Evolutionary conservation across 1,284 basidiomycete genomes (phyloP).

Genomic region (Phenoliferia sp.): DNA sequence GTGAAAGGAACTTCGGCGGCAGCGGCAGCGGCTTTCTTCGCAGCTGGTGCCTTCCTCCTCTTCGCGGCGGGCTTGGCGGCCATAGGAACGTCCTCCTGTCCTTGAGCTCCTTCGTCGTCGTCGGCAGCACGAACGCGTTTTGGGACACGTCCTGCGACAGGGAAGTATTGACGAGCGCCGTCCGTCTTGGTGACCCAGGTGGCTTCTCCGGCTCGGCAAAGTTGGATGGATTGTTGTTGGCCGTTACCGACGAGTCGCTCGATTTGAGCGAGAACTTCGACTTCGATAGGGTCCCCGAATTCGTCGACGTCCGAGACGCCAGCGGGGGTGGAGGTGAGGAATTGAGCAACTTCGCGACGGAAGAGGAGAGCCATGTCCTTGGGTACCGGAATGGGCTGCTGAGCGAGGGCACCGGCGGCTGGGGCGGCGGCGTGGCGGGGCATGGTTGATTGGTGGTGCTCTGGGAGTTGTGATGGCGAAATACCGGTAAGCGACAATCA

Average conservation of each 20-base stretch:
- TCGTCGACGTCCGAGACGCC: not conserved
- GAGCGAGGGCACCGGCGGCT: too few relatives aligned
- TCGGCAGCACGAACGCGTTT: constrained; percentile 11
- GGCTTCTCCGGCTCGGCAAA: constrained; percentile 2
- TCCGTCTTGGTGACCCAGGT: constrained; percentile 17
- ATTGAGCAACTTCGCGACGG: constrained; percentile 11
- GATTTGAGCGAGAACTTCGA: constrained; percentile 7
- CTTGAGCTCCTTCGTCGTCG: too few relatives aligned
- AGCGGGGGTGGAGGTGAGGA: constrained; percentile 9
- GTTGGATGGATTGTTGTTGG: constrained; percentile 10
- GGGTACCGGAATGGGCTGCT: not conserved
- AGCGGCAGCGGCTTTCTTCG: not conserved
- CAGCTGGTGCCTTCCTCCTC: not conserved
- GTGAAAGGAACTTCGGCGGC: not conserved
- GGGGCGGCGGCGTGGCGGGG: too few relatives aligned
- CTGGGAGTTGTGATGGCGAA: too few relatives aligned
- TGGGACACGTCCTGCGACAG: constrained; percentile 1
- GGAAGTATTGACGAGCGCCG: constrained; percentile 14
- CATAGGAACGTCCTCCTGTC: not conserved
- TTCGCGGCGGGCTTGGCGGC: not conserved
- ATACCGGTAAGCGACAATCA: too few relatives aligned
- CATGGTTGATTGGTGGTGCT: too few relatives aligned
- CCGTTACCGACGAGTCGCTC: constrained; percentile 4
- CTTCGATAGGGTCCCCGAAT: not conserved
- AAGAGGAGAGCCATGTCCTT: constrained; percentile 3